Conservation (phyloP, 2,329 filamentous ascomycete genomes). For the Chrysosporium queenslandicum region DNA sequence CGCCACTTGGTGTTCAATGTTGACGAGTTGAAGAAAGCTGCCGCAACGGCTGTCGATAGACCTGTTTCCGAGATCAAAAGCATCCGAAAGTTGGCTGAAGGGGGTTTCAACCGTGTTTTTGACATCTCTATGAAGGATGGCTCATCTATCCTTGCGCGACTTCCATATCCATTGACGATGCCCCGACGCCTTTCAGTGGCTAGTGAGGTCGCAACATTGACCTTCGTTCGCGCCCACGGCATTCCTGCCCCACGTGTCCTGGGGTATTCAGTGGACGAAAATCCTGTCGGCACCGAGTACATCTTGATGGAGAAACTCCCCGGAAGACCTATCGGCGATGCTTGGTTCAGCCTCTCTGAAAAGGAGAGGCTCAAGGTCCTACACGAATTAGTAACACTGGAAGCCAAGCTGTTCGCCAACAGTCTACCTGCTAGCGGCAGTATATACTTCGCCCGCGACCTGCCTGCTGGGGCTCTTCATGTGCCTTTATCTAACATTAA, state of each 20-base stretch:
- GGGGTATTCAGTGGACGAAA: too few relatives aligned
- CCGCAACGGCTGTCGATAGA: background rate
- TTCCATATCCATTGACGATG: constrained; percentile 27
- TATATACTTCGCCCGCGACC: constrained; percentile 16
- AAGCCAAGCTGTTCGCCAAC: constrained; percentile 20
- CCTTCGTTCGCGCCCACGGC: constrained; percentile 22
- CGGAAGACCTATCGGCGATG: background rate
- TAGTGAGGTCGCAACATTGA: constrained; percentile 30
- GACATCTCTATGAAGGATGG: constrained; percentile 24
- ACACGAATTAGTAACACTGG: constrained; percentile 23
- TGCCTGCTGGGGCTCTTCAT: background rate
- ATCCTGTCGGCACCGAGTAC: constrained; percentile 4
- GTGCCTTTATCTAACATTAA: background rate
- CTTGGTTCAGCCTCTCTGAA: background rate
- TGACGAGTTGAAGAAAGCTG: background rate
- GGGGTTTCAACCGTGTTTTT: constrained; percentile 30
- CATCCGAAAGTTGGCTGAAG: constrained; percentile 29
- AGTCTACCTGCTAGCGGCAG: constrained; percentile 30
- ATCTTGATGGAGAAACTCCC: constrained; percentile 13
- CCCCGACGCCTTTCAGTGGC: constrained; percentile 23
- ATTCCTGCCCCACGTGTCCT: constrained; percentile 23
- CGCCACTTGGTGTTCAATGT: constrained; percentile 1
- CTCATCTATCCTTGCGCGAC: constrained; percentile 23
- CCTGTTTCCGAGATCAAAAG: constrained; percentile 14
- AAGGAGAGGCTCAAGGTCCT: constrained; percentile 17